Evolutionary conservation across 1,284 basidiomycete genomes (phyloP), one percentile per base, ranked within the genome.

Genomic region (Apiotrichum porosum): DNA sequence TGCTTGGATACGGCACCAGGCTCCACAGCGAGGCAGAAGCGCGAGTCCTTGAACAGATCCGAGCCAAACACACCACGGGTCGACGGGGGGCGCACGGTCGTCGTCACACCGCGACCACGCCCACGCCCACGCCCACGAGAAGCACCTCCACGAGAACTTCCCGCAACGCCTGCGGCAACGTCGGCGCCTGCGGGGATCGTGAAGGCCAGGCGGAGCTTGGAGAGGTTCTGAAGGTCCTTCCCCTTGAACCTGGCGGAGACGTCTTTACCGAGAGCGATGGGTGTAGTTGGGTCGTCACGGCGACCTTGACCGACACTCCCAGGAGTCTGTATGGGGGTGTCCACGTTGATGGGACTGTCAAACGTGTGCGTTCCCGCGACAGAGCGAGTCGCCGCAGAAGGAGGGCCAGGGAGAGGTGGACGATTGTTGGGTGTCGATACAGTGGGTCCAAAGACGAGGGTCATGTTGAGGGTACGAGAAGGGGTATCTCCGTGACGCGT

Each of bases 21-120:
- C 15, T 62, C 63, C 1, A 54, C 54, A 3, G 69, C 60, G 9
- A 68, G 54, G 36, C 63, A 66, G 39, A 71, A 62, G 15, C 62
- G 49, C 24, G 68, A 48, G 0, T 63, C 65, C 6, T 66, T 52
- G 42, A 71, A 59, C 1, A 69, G 43, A 15, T 38, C 60, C 2
- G 58, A 32, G 9, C 52, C 52, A 1, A 37, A 17, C 39, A 37
- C 26, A 6, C 31, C 13, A 12, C n/a, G n/a, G n/a, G n/a, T n/a
- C n/a, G n/a, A n/a, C n/a, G n/a, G n/a, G n/a, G n/a, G n/a, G n/a
- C n/a, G n/a, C n/a, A n/a, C n/a, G n/a, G n/a, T n/a, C n/a, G n/a
- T n/a, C n/a, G n/a, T n/a, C n/a, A n/a, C 28, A 14, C 51, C 40
- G 5, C 47, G 47, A 23, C 34, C 41, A 18, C 40, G 44, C 34